Evolutionary conservation across 2,329 filamentous ascomycete genomes (phyloP), one percentile per base, ranked within the genome.

Genomic region (Fusarium anguioides): DNA sequence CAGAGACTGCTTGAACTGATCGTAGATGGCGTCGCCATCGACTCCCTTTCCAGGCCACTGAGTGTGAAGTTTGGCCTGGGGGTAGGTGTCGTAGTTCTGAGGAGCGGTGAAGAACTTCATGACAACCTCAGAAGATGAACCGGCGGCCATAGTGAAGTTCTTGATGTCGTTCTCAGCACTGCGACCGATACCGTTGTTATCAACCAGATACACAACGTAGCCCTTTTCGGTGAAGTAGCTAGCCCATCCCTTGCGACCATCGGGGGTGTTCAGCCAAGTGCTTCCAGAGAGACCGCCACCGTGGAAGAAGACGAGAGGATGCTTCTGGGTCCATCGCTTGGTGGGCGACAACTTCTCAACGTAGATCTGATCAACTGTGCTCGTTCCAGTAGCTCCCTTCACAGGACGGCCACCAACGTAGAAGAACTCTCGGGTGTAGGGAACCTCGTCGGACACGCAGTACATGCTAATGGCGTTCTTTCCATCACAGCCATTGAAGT

Each of bases 251-350:
- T 60, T 37, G 1, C 68, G 64, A 1, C 48, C 48, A 11, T 69
- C 68, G 0, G 68, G 66, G 0, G 64, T 70, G 49, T 66, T 68
- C 21, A 70, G 66, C 63, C 63, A 70, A 5, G 55, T 69, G 29
- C 60, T 69, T 12, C 62, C 68, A 0, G 68, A 64, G 15, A 64
- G 41, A n/a, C 66, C 66, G 5, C 66, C 67, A 2, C 66, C 66
- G 10, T 69, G 66, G 21, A 70, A 67, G 39, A 70, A 69, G 17
- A 70, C 63, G 2, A 70, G 52, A 9, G 66, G 66, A 5, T 64
- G 46, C 23, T 55, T 58, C 23, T 69, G 62, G 7, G 9, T 29
- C 15, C 17, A 15, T 4, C 33, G 17, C 1, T 3, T n/a, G 4
- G 39, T 33, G 2, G 67, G 67, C 0, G 47, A 56, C 24, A 70